Conservation (phyloP, 495 filamentous ascomycete genomes). For the Aspergillus campestris region DNA sequence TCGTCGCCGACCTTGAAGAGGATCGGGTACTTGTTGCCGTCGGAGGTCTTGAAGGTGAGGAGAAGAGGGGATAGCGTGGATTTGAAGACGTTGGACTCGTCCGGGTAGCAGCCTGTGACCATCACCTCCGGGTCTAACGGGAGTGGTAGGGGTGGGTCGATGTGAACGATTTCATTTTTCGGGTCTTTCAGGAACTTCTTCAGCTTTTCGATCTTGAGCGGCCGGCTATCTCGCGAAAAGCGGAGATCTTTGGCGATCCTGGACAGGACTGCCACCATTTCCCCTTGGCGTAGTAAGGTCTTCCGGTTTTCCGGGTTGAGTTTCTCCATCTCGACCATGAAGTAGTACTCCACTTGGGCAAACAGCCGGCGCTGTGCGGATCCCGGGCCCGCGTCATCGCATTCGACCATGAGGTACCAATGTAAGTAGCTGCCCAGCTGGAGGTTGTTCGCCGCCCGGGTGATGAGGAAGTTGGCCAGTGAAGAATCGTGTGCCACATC, state of each 20-base stretch:
- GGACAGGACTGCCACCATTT: conserved; percentile 76
- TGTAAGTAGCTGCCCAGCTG: conserved; percentile 90
- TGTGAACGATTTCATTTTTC: conserved; percentile 72
- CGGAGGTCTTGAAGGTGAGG: conserved; percentile 77
- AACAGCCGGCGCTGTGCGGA: conserved; percentile 74
- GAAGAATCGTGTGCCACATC: conserved; percentile 73
- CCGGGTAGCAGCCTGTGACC: conserved; percentile 70
- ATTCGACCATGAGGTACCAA: conserved; percentile 98
- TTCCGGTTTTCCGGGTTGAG: conserved; percentile 56
- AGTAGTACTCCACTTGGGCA: conserved; percentile 86
- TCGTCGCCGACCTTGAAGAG: conserved; percentile 98
- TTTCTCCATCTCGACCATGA: conserved; percentile 72
- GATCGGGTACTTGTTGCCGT: conserved; percentile 73
- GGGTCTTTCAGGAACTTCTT: conserved; percentile 79
- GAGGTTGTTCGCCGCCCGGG: conserved; percentile 73
- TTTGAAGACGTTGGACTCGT: conserved; percentile 89
- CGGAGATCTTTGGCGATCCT: conserved; percentile 89
- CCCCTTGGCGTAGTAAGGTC: conserved; percentile 76
- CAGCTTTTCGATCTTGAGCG: conserved; percentile 70
- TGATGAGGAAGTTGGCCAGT: conserved; percentile 81
- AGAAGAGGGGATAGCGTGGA: conserved; percentile 84
- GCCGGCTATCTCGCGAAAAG: conserved; percentile 64
- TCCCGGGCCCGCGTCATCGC: conserved; percentile 69
- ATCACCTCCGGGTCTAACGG: conserved; percentile 79
- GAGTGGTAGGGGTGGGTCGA: conserved; percentile 82